Evolutionary conservation across 2,329 filamentous ascomycete genomes (phyloP), one percentile per base, ranked within the genome.

Genomic region (Truncatella angustata): DNA sequence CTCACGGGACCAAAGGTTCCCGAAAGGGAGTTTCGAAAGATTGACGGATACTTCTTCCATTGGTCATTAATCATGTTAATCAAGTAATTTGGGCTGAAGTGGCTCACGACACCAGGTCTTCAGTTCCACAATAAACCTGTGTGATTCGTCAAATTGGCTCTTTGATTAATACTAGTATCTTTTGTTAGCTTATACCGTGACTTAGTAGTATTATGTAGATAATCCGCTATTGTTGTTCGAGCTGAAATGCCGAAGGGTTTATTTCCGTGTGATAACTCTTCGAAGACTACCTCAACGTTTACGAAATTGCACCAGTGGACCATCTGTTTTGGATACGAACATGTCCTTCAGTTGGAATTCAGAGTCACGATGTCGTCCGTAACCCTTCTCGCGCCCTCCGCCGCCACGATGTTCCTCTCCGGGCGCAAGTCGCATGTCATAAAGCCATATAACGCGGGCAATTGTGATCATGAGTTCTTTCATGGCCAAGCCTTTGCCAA

Each of bases 401-500:
- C 43, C 5, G n/a, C 43, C 43, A 1, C 43, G 43, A 3, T 32
- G 2, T n/a, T 45, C 43, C 20, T 45, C 24, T 37, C 80, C 70
- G 28, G 28, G 28, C 14, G 28, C 28, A 32, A 32, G 1, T 14
- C 28, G 28, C 67, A 87, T 57, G 55, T 88, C 85, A 54, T 84
- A 88, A 58, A 81, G 55, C 56, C 74, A 87, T 53, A 88, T 61
- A 18, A 83, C 73, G 14, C 84, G 70, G 34, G 84, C 85, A 49
- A 88, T 66, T 2, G 83, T 80, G 5, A 81, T 78, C 46, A 73
- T 80, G 77, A 88, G 80, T 72, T 88, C 86, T 43, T 80, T 76
- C 59, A 88, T 86, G 2, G 85, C 85, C 42, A 88, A 68, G 1
- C 79, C 78, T 74, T 89, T 90, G 0, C 87, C 87, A 51, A 90